phyloP scores from a whole-genome alignment of 345 rosid species.

The Acer campestre region DNA sequence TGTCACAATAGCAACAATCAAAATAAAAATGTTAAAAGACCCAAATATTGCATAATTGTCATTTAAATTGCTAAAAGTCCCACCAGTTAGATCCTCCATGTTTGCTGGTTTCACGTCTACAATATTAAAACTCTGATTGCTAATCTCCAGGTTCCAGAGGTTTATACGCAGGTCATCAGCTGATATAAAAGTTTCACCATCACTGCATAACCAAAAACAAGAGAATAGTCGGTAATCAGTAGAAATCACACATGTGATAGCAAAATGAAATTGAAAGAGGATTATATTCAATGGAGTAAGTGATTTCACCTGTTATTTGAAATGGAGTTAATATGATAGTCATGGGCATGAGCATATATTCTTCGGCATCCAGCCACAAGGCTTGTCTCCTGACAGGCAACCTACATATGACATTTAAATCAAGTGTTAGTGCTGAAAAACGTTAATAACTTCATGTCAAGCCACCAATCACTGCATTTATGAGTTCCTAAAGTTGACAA shows the following conservation, averaged over 20 bases:
- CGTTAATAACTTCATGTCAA: not conserved
- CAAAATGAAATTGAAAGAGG: constrained; percentile 2
- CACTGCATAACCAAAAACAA: constrained; percentile 34
- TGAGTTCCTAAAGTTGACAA: not conserved
- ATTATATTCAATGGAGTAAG: not conserved
- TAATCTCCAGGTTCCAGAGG: constrained; percentile 69
- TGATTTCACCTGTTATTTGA: constrained; percentile 85
- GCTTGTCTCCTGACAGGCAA: constrained; percentile 81
- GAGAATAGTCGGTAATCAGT: constrained; percentile 1
- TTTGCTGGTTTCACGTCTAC: constrained; percentile 62
- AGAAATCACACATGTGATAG: not conserved
- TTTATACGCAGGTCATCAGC: constrained; percentile 68
- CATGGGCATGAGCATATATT: constrained; percentile 97
- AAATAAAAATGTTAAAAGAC: not conserved
- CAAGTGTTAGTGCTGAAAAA: constrained; percentile 6
- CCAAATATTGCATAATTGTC: constrained; percentile 3
- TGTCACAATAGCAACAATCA: not conserved
- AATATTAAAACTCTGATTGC: constrained; percentile 67
- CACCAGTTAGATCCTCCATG: constrained; percentile 71
- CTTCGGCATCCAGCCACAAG: constrained; percentile 92
- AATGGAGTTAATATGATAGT: constrained; percentile 97
- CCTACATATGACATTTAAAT: constrained; percentile 60
- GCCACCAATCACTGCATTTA: not conserved
- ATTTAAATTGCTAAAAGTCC: constrained; percentile 9
- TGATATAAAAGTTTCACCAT: constrained; percentile 67